These are phyloP conservation scores for Ophiostoma pallidulum DNA, from an alignment of 2,329 filamentous ascomycete genomes.

Conservation along the genomic window DNA sequence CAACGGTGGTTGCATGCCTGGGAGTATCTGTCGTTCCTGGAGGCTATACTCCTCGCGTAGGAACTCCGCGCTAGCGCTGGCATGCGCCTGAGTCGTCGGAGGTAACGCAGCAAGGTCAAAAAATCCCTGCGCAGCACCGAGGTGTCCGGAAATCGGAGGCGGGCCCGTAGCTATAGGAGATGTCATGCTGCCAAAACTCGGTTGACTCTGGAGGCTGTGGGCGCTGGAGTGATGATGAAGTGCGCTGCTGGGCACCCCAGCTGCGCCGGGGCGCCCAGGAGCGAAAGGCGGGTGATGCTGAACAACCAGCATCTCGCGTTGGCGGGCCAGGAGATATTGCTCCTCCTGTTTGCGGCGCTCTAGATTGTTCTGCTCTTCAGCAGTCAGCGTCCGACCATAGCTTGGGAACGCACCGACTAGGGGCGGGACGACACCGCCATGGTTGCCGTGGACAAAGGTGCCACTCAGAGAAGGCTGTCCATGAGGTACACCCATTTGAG, in stretches of 20 bases:
- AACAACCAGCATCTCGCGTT: conserved; percentile 76
- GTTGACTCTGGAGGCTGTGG: conserved; percentile 92
- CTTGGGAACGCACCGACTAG: conserved; percentile 91
- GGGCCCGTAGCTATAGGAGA: conserved; percentile 61
- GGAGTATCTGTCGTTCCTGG: conserved; percentile 44
- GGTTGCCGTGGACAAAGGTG: conserved; percentile 37
- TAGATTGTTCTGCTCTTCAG: conserved; percentile 94
- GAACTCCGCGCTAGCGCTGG: conserved; percentile 39
- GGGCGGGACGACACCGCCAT: conserved; percentile 67
- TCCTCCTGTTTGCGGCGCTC: conserved; percentile 97
- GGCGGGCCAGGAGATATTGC: conserved; percentile 90
- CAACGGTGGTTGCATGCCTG: conserved; percentile 29
- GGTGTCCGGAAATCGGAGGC: conserved; percentile 44
- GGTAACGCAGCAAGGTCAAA: conserved; percentile 51
- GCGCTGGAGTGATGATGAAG: conserved; percentile 92
- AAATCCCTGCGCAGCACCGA: conserved; percentile 56
- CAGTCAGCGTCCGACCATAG: conserved; percentile 91
- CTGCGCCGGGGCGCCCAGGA: conserved; percentile 19
- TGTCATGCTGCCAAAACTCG: conserved; percentile 88
- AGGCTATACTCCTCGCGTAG: conserved; percentile 59
- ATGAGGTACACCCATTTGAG: conserved; percentile 91
- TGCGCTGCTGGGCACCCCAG: conserved; percentile 32
- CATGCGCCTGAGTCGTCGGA: conserved; percentile 32
- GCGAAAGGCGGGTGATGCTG: conserved; percentile 49
- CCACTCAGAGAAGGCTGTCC: conserved; percentile 54